phyloP scores from a whole-genome alignment of 1,284 basidiomycete genomes.

The Fistulina hepatica region DNA sequence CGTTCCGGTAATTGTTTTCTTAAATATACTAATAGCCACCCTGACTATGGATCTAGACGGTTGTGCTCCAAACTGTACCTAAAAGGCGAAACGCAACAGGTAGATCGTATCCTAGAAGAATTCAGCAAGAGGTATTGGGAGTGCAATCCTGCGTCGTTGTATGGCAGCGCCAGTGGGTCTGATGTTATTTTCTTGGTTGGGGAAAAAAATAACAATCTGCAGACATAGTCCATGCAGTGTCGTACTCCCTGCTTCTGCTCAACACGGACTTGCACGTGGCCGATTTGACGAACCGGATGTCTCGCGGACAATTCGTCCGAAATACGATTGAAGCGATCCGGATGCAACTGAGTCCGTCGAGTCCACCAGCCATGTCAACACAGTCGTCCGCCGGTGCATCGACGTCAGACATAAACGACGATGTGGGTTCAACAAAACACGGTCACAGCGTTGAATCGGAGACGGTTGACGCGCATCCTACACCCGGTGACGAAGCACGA shows the following conservation, averaged over 20 bases:
- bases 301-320: slow-evolving; percentile 82
- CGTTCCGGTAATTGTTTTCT: slow-evolving; percentile 60
- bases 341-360: slow-evolving; percentile 51
- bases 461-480: slow-evolving; percentile 16
- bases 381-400: slow-evolving; percentile 37
- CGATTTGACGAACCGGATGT: slow-evolving; percentile 85
- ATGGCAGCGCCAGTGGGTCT: slow-evolving; percentile 69
- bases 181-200: slow-evolving; percentile 1
- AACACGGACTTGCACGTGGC: slow-evolving; percentile 98
- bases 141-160: slow-evolving; percentile 74
- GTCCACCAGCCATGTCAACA: no score
- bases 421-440: slow-evolving; percentile 10
- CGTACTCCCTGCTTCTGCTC: slow-evolving; percentile 87
- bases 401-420: slow-evolving; percentile 30
- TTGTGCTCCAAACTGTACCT: slow-evolving; percentile 88
- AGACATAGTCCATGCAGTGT: slow-evolving; percentile 88
- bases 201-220: slow-evolving; percentile 5
- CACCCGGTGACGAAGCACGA: no score
- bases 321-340: slow-evolving; percentile 86
- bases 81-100: slow-evolving; percentile 95
- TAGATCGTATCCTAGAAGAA: slow-evolving; percentile 90
- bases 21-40: not conserved
- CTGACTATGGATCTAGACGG: slow-evolving; percentile 35
- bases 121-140: slow-evolving; percentile 87
- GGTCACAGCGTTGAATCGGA: slow-evolving; percentile 16